phyloP scores from a whole-genome alignment of 257 asterid species.

The Salvia hispanica region DNA sequence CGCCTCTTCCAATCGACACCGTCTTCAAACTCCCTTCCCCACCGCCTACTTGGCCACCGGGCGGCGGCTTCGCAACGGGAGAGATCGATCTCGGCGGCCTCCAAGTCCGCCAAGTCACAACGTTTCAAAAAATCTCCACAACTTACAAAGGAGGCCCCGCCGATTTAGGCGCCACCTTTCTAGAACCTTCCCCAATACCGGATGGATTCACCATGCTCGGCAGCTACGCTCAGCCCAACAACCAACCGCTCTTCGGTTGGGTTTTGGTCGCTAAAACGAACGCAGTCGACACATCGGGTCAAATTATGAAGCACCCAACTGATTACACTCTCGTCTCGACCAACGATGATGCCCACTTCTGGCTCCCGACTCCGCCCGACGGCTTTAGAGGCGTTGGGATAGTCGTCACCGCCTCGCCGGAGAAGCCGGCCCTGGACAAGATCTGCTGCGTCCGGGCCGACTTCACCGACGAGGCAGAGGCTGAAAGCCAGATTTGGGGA shows the following conservation, averaged over 20 bases:
- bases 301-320: constrained; percentile 55
- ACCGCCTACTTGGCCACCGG: constrained; percentile 67
- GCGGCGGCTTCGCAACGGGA: constrained; percentile 63
- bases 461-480: constrained; percentile 65
- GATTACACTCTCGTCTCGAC: constrained; percentile 65
- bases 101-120: constrained; percentile 48
- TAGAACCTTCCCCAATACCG: constrained; percentile 72
- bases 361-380: constrained; percentile 77
- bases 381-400: constrained; percentile 72
- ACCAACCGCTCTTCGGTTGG: constrained; percentile 67
- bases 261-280: constrained; percentile 62
- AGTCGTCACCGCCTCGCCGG: constrained; percentile 57
- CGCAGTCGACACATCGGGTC: constrained; percentile 42
- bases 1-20: constrained; percentile 58
- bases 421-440: constrained; percentile 65
- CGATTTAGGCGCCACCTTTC: constrained; percentile 68
- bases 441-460: constrained; percentile 66
- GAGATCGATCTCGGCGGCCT: constrained; percentile 80
- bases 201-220: constrained; percentile 88
- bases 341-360: constrained; percentile 51
- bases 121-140: constrained; percentile 57
- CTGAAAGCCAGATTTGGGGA: constrained; percentile 67
- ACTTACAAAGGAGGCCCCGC: constrained; percentile 23
- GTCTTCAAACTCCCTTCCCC: constrained; percentile 68
- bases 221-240: constrained; percentile 73